phyloP scores from a whole-genome alignment of 768 basidiomycete genomes.

The Termitomyces sp. region DNA sequence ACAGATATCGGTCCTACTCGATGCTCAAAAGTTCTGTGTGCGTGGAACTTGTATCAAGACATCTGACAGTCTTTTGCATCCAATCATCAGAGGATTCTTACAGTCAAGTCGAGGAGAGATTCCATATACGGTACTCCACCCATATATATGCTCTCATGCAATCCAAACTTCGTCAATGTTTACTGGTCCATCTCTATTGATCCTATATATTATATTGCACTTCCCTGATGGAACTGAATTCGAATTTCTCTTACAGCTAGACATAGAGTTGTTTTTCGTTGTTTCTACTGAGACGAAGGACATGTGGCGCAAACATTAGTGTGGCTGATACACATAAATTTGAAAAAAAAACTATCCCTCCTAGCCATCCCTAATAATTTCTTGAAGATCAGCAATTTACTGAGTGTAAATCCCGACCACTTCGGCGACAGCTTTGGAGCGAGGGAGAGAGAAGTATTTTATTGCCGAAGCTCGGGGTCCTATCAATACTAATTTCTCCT shows the following conservation, averaged over 20 bases:
- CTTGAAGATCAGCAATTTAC: too few relatives aligned
- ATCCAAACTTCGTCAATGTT: background rate
- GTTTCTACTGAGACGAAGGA: background rate
- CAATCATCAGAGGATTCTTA: background rate
- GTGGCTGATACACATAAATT: background rate
- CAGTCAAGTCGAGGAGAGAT: background rate
- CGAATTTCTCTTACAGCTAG: background rate
- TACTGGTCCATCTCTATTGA: background rate
- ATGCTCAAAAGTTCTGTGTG: background rate
- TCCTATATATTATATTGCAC: background rate
- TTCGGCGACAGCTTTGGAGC: background rate
- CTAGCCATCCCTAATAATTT: too few relatives aligned
- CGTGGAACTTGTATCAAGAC: too few relatives aligned
- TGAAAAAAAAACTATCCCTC: too few relatives aligned
- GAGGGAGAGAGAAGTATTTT: background rate
- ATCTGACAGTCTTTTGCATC: background rate
- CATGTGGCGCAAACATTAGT: background rate
- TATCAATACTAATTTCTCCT: background rate
- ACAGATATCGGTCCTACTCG: background rate
- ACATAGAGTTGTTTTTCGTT: background rate
- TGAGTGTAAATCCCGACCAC: too few relatives aligned
- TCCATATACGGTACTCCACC: too few relatives aligned
- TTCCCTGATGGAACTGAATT: background rate
- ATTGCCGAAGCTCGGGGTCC: background rate
- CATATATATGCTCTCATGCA: background rate